Conservation (phyloP, 306 rosid species). For the Psophocarpus tetragonolobus region DNA sequence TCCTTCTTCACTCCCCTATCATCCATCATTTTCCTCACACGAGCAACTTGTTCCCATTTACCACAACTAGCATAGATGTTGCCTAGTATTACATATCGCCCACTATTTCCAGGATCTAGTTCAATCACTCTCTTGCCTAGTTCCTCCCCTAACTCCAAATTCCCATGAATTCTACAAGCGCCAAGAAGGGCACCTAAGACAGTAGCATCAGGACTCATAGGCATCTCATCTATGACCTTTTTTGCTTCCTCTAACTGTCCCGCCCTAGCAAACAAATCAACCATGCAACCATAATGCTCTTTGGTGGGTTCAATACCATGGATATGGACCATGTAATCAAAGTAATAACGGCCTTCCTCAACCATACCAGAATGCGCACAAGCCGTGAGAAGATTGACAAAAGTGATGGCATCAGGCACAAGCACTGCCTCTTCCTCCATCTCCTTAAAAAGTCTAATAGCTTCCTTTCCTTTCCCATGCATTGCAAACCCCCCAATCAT, state of each 20-base stretch:
- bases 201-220: slow-evolving; percentile 56
- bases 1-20: slow-evolving; percentile 69
- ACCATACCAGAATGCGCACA: slow-evolving; percentile 69
- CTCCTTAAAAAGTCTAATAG: slow-evolving; percentile 50
- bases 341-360: slow-evolving; percentile 46
- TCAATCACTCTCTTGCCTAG: slow-evolving; percentile 57
- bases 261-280: slow-evolving; percentile 64
- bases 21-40: slow-evolving; percentile 58
- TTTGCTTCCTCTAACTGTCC: slow-evolving; percentile 59
- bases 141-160: slow-evolving; percentile 52
- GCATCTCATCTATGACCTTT: slow-evolving; percentile 52
- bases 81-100: slow-evolving; percentile 64
- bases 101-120: slow-evolving; percentile 64
- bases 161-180: slow-evolving; percentile 69
- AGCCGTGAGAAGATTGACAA: slow-evolving; percentile 60
- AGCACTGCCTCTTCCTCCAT: slow-evolving; percentile 47
- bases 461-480: slow-evolving; percentile 66
- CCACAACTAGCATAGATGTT: slow-evolving; percentile 61
- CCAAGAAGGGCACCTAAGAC: slow-evolving; percentile 73
- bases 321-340: slow-evolving; percentile 41
- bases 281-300: slow-evolving; percentile 71
- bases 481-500: slow-evolving; percentile 79
- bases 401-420: slow-evolving; percentile 57
- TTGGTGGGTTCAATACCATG: slow-evolving; percentile 47
- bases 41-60: slow-evolving; percentile 62